phyloP scores from a whole-genome alignment of 768 basidiomycete genomes.

The Termitomyces sp. region DNA sequence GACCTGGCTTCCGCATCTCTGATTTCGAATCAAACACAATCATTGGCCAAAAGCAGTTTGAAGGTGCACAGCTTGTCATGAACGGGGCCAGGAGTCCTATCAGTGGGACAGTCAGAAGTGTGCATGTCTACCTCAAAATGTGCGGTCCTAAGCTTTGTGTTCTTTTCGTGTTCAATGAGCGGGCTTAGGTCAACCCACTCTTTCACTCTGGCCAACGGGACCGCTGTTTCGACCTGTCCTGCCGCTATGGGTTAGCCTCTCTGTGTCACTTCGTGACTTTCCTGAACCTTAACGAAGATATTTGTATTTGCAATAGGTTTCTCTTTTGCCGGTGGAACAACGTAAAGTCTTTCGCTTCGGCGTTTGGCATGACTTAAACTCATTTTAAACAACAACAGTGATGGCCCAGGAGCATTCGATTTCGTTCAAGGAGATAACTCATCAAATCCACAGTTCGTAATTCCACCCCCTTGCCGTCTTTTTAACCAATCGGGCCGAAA shows the following conservation, averaged over 20 bases:
- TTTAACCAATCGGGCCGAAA: not conserved
- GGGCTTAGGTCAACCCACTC: constrained; percentile 51
- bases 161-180: not conserved
- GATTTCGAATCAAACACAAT: constrained; percentile 74
- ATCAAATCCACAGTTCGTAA: constrained; percentile 46
- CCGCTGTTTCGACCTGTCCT: constrained; percentile 67
- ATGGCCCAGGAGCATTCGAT: constrained; percentile 77
- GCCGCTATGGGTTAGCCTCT: constrained; percentile 59
- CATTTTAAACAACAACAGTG: constrained; percentile 36
- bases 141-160: constrained; percentile 24
- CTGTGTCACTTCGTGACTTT: not conserved
- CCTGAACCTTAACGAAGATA: not conserved
- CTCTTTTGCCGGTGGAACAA: constrained; percentile 77
- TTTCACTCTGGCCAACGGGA: constrained; percentile 64
- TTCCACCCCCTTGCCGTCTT: not conserved
- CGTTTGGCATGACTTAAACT: not conserved
- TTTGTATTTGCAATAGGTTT: constrained; percentile 40
- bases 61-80: constrained; percentile 66
- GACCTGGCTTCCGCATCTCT: constrained; percentile 70
- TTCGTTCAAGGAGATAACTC: constrained; percentile 73
- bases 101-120: constrained; percentile 57
- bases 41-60: constrained; percentile 66
- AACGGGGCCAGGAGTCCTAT: constrained; percentile 40
- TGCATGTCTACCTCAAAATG: constrained; percentile 73
- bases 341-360: constrained; percentile 36